A percentile compares a stretch with the other conserved stretches of the same genome.
These are phyloP conservation scores for Porodaedalea pini DNA, from an alignment of 1,284 basidiomycete species.

Conservation along the genomic window DNA sequence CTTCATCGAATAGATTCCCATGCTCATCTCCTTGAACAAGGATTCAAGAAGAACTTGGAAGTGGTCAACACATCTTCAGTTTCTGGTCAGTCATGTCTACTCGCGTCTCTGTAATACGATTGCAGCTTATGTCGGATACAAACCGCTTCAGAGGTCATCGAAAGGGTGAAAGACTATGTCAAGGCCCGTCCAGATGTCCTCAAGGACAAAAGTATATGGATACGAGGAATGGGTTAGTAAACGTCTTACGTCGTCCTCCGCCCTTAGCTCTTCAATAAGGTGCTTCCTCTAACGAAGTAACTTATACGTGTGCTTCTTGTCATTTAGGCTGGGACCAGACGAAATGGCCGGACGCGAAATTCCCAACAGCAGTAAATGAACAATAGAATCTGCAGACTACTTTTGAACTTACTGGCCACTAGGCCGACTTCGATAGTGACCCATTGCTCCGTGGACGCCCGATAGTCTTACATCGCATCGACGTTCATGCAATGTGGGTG, in stretches of 20 bases:
- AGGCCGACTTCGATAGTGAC: slow-evolving; percentile 58
- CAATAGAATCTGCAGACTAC: not conserved
- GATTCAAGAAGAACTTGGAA: slow-evolving; percentile 62
- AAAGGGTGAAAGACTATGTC: slow-evolving; percentile 62
- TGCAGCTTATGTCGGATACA: not conserved
- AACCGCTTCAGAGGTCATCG: slow-evolving; percentile 50
- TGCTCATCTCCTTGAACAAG: slow-evolving; percentile 71
- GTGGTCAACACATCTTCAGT: slow-evolving; percentile 59
- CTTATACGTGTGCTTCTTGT: not conserved
- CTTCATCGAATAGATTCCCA: slow-evolving; percentile 60
- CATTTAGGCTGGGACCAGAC: slow-evolving; percentile 79
- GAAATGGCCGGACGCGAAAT: slow-evolving; percentile 59
- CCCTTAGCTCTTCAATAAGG: no score
- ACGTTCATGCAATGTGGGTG: slow-evolving; percentile 85
- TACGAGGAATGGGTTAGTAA: slow-evolving; percentile 68
- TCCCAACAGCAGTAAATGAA: slow-evolving; percentile 71
- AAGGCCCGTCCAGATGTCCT: slow-evolving; percentile 51
- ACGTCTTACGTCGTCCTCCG: not conserved
- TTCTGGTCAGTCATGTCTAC: slow-evolving; percentile 40
- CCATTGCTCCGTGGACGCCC: slow-evolving; percentile 58
- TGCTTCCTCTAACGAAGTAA: not conserved
- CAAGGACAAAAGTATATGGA: slow-evolving; percentile 58
- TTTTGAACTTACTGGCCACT: slow-evolving; percentile 1
- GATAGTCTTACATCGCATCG: slow-evolving; percentile 71
- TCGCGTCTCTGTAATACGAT: not conserved